Percentiles rank a stretch among this genome's conserved stretches.
Evolutionary conservation across 2,329 filamentous ascomycete species (phyloP).

Genomic region (Juglanconis sp.): DNA sequence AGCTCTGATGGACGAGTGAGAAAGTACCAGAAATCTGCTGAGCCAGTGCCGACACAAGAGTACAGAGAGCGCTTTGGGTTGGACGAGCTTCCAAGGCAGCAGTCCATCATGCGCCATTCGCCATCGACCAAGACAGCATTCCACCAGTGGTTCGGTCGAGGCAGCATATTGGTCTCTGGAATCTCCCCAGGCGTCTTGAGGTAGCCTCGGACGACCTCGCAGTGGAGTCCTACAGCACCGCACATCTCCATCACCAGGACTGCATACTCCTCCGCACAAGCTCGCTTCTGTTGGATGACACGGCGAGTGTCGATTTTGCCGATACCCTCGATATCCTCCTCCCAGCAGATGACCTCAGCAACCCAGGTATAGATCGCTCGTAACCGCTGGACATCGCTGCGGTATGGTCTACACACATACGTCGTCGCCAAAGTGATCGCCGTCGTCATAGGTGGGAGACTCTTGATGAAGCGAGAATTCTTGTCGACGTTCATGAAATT

Average conservation of each 20-base stretch:
- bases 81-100: conserved; percentile 85
- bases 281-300: conserved; percentile 80
- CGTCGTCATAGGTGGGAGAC: conserved; percentile 76
- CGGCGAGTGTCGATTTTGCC: conserved; percentile 71
- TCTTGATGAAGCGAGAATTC: conserved; percentile 85
- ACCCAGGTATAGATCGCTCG: conserved; percentile 98
- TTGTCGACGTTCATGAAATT: conserved; percentile 92
- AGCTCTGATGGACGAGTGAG: conserved; percentile 82
- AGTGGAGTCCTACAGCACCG: conserved; percentile 78
- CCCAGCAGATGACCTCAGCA: conserved; percentile 91
- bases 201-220: conserved; percentile 84
- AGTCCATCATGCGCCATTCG: conserved; percentile 96
- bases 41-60: conserved; percentile 65
- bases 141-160: conserved; percentile 96
- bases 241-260: conserved; percentile 92
- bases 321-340: conserved; percentile 82
- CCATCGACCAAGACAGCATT: conserved; percentile 90
- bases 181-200: conserved; percentile 86
- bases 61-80: conserved; percentile 78
- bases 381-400: conserved; percentile 88
- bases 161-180: conserved; percentile 74
- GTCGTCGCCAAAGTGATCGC: conserved; percentile 80
- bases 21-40: conserved; percentile 90
- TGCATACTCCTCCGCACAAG: conserved; percentile 85
- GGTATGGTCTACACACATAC: conserved; percentile 89